Evolutionary conservation across 768 basidiomycete species (phyloP).

Genomic region (Boletus barrowsii): DNA sequence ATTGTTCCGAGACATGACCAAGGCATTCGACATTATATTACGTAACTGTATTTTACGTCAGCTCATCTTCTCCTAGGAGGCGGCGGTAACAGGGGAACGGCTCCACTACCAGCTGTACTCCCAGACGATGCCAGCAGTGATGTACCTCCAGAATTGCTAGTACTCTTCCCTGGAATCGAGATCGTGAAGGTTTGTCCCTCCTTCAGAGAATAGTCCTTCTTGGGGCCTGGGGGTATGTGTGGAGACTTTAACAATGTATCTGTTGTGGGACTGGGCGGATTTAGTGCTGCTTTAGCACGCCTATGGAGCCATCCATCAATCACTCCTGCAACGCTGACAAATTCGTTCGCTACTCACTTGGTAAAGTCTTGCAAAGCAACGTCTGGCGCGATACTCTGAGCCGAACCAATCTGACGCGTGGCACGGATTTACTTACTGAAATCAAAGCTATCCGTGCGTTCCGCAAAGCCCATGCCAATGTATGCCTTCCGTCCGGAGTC

Average conservation of each 20-base stretch:
- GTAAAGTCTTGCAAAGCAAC: conserved; percentile 85
- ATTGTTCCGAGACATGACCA: not conserved
- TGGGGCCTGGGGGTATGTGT: conserved; percentile 71
- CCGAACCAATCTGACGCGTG: not conserved
- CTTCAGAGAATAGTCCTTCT: conserved; percentile 92
- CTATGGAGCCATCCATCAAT: conserved; percentile 31
- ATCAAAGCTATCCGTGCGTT: conserved; percentile 86
- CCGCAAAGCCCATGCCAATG: conserved; percentile 90
- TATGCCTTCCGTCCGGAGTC: conserved; percentile 86
- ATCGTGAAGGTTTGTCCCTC: conserved; percentile 95
- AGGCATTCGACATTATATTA: conserved; percentile 10
- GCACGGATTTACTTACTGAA: conserved; percentile 60
- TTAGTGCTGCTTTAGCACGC: conserved; percentile 60
- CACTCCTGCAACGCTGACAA: not conserved
- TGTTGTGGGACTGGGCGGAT: conserved; percentile 44
- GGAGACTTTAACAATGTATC: conserved; percentile 48
- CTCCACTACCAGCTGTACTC: conserved; percentile 29
- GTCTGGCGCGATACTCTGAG: conserved; percentile 42
- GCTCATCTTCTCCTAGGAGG: conserved; percentile 60
- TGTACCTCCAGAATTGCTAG: conserved; percentile 34
- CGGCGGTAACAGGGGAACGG: conserved; percentile 77
- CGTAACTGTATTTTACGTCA: conserved; percentile 16
- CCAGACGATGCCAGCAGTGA: conserved; percentile 39
- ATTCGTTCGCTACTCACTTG: conserved; percentile 46
- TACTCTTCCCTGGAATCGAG: conserved; percentile 74